Conservation (phyloP, 768 basidiomycete species). For the Boletus subcaerulescens region DNA sequence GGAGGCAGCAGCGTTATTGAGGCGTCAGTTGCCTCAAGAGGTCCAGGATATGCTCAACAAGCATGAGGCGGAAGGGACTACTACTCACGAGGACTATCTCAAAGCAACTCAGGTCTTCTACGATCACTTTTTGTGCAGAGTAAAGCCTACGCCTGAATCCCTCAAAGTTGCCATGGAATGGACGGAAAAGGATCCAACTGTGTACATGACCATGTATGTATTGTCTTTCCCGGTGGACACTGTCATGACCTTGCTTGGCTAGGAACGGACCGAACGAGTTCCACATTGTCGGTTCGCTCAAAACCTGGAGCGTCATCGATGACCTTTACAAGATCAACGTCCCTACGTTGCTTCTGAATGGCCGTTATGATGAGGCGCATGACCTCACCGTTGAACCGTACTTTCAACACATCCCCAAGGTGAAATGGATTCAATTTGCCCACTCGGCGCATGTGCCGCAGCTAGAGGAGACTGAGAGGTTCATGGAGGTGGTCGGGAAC, state of each 20-base stretch:
- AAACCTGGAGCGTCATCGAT: slow-evolving; percentile 34
- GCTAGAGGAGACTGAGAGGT: slow-evolving; percentile 37
- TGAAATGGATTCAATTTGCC: slow-evolving; percentile 37
- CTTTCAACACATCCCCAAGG: slow-evolving; percentile 32
- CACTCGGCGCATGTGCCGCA: slow-evolving; percentile 37
- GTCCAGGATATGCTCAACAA: slow-evolving; percentile 38
- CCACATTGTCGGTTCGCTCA: slow-evolving; percentile 32
- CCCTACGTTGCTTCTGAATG: slow-evolving; percentile 36
- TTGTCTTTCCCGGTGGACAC: not conserved
- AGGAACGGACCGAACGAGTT: slow-evolving; percentile 44
- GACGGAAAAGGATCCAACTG: slow-evolving; percentile 45
- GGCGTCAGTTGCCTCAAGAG: slow-evolving; percentile 39
- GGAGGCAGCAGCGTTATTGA: slow-evolving; percentile 29
- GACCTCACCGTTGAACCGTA: slow-evolving; percentile 34
- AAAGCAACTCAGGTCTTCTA: slow-evolving; percentile 42
- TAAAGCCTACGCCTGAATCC: slow-evolving; percentile 44
- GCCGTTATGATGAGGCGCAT: slow-evolving; percentile 36
- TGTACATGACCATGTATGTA: slow-evolving; percentile 46
- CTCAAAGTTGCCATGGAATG: slow-evolving; percentile 32
- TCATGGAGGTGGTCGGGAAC: slow-evolving; percentile 31
- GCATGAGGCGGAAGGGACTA: slow-evolving; percentile 46
- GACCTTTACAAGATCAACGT: slow-evolving; percentile 33
- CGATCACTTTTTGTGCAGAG: slow-evolving; percentile 40
- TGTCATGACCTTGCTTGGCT: not conserved
- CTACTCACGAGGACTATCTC: slow-evolving; percentile 42